Conservation (phyloP, 495 filamentous ascomycete genomes). For the Apiosordaria backusii region DNA sequence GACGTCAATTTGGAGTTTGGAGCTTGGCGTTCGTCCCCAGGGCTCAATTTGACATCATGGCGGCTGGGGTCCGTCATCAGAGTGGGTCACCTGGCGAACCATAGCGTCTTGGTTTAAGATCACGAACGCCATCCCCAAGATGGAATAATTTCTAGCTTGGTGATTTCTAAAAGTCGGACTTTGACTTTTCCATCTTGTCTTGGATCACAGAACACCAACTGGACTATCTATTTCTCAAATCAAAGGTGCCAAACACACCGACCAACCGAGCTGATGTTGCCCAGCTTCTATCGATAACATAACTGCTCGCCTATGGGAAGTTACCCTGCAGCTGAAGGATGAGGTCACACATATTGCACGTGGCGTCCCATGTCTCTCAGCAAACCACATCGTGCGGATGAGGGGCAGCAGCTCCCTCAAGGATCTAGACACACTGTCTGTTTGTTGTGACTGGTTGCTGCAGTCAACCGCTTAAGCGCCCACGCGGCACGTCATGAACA, state of each 20-base stretch:
- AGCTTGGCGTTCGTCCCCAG: not conserved
- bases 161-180: not conserved
- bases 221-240: not conserved
- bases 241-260: not conserved
- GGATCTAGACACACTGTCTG: not conserved
- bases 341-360: not conserved
- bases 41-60: conserved; percentile 12
- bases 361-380: not conserved
- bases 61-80: not conserved
- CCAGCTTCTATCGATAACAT: not conserved
- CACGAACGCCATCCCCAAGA: not conserved
- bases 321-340: not conserved
- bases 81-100: not conserved
- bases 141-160: not conserved
- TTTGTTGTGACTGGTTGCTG: not conserved
- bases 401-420: not conserved
- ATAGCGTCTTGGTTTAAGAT: not conserved
- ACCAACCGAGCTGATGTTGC: not conserved
- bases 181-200: not conserved
- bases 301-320: not conserved
- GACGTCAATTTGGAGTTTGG: not conserved
- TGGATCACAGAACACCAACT: too few species aligned
- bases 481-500: conserved; percentile 20
- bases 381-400: not conserved
- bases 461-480: conserved; percentile 16